A percentile compares a stretch with the other conserved stretches of the same genome.
These are phyloP conservation scores for Curvularia verruculosa DNA, from an alignment of 2,329 filamentous ascomycete species.

Conservation along the genomic window DNA sequence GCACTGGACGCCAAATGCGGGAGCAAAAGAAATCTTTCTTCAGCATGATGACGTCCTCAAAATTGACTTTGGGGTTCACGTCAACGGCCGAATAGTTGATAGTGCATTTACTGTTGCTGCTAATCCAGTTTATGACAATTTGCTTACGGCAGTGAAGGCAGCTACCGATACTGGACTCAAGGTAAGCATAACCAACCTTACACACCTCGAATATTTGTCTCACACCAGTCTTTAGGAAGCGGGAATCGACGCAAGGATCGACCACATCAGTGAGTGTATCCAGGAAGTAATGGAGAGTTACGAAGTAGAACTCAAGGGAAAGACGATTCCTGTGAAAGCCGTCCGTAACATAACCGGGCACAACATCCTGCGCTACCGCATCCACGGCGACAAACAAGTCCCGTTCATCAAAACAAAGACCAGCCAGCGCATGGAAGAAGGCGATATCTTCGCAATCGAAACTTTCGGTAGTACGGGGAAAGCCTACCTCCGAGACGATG, in stretches of 20 bases:
- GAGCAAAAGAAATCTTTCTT: slow-evolving; percentile 78
- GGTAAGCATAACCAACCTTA: slow-evolving; percentile 51
- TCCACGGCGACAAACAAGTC: slow-evolving; percentile 90
- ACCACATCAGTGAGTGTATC: slow-evolving; percentile 81
- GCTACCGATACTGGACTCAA: slow-evolving; percentile 76
- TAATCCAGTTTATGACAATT: slow-evolving; percentile 69
- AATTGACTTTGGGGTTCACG: slow-evolving; percentile 72
- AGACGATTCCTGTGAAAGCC: slow-evolving; percentile 77
- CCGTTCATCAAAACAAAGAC: slow-evolving; percentile 88
- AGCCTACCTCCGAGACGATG: slow-evolving; percentile 81
- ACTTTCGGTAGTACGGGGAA: slow-evolving; percentile 94
- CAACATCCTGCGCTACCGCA: slow-evolving; percentile 86
- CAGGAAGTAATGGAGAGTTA: slow-evolving; percentile 94
- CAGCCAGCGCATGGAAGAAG: slow-evolving; percentile 95
- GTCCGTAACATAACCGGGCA: slow-evolving; percentile 91
- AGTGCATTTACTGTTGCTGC: slow-evolving; percentile 73
- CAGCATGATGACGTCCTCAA: slow-evolving; percentile 76
- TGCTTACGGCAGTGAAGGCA: slow-evolving; percentile 68
- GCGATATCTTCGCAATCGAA: slow-evolving; percentile 92
- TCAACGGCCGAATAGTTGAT: slow-evolving; percentile 74
- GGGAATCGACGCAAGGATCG: slow-evolving; percentile 86
- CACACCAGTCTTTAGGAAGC: slow-evolving; percentile 64
- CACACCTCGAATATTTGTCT: not conserved
- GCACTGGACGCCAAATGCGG: slow-evolving; percentile 84
- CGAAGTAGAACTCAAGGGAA: slow-evolving; percentile 79